phyloP scores from a whole-genome alignment of 2,329 filamentous ascomycete genomes.

The Colletotrichum theobromicola region DNA sequence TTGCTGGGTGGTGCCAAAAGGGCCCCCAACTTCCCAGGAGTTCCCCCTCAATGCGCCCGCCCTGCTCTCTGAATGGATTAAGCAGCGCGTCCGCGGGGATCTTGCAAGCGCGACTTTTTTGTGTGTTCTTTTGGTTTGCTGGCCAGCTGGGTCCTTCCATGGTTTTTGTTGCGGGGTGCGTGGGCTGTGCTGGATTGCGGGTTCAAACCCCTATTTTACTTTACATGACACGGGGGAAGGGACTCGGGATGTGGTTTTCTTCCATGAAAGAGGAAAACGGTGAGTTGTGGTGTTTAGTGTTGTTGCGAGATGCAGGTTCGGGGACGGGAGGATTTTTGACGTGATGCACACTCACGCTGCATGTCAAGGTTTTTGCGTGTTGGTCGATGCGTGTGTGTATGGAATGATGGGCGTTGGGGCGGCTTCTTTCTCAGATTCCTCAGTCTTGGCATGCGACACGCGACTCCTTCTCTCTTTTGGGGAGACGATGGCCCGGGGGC shows the following conservation, averaged over 20 bases:
- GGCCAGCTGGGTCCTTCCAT: neutral
- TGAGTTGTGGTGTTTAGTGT: neutral
- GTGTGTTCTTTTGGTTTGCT: no score
- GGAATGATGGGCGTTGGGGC: neutral
- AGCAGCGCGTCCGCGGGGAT: neutral
- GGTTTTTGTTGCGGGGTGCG: neutral
- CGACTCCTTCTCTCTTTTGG: neutral
- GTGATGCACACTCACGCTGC: neutral
- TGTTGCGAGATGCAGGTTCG: neutral
- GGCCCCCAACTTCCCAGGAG: neutral
- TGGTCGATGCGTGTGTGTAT: neutral
- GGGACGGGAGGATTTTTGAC: neutral
- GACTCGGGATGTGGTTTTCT: neutral
- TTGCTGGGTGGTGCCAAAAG: neutral
- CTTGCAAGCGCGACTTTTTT: neutral
- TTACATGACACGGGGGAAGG: neutral
- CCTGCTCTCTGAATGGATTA: neutral
- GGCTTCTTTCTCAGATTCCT: neutral
- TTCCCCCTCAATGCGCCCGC: constrained; percentile 5
- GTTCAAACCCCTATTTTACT: neutral
- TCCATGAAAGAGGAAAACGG: neutral
- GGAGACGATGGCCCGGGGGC: neutral
- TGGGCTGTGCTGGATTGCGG: neutral
- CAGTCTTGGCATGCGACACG: neutral
- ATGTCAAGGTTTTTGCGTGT: neutral